Conservation (phyloP, 73 alveolate genomes). For the Paraurostyla sp. region DNA sequence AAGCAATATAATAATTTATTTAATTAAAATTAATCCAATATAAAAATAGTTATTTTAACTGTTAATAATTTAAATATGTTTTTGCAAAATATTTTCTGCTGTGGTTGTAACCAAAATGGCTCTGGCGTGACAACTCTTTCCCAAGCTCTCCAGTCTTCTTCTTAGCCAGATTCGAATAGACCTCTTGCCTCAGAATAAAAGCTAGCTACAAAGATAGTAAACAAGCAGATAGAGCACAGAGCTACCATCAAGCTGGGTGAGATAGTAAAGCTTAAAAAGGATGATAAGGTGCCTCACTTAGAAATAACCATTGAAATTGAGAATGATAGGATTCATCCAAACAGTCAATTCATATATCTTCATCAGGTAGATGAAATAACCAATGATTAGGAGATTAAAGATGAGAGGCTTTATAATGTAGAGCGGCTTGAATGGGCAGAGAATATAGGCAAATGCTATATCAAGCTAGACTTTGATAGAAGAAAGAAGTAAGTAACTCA, state of each 20-base stretch:
- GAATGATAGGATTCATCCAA: not conserved
- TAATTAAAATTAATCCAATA: too few species aligned
- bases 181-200: too few species aligned
- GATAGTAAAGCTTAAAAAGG: not conserved
- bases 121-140: not conserved
- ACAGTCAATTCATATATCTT: not conserved
- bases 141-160: not conserved
- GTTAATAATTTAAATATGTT: not conserved
- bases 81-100: not conserved
- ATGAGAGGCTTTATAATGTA: not conserved
- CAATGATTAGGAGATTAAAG: conserved; percentile 30
- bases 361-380: not conserved
- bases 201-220: not conserved
- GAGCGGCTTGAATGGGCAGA: conserved; percentile 6
- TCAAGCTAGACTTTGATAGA: conserved; percentile 16
- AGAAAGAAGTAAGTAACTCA: not conserved
- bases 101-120: not conserved
- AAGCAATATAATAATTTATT: too few species aligned
- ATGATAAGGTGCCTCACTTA: conserved; percentile 10
- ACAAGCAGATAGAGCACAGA: not conserved
- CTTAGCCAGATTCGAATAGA: not conserved
- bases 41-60: not conserved
- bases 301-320: conserved; percentile 27
- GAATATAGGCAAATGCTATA: conserved; percentile 26
- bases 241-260: conserved; percentile 37